phyloP scores from a whole-genome alignment of 345 rosid species.

The Acer negundo region DNA sequence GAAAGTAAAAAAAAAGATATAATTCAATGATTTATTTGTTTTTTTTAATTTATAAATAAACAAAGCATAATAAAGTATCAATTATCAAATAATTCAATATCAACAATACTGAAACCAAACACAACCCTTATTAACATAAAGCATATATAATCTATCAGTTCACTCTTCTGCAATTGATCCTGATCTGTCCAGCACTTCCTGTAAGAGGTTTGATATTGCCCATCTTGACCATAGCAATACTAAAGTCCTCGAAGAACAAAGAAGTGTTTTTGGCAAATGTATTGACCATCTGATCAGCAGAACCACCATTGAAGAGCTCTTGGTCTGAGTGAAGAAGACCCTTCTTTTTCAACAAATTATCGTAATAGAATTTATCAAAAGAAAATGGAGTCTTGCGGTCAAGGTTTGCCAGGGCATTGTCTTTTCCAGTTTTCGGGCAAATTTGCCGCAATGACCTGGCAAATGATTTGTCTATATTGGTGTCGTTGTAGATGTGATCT shows the following conservation, averaged over 20 bases:
- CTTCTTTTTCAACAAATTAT: slow-evolving; percentile 30
- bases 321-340: slow-evolving; percentile 50
- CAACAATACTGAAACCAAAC: no score
- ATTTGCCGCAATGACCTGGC: slow-evolving; percentile 13
- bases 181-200: slow-evolving; percentile 39
- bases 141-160: slow-evolving; percentile 12
- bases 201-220: slow-evolving; percentile 45
- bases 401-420: slow-evolving; percentile 18
- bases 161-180: slow-evolving; percentile 38
- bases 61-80: no score
- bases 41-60: no score
- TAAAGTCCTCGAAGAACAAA: slow-evolving; percentile 37
- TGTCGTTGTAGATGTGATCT: slow-evolving; percentile 33
- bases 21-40: no score
- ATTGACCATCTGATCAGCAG: slow-evolving; percentile 27
- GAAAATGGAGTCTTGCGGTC: slow-evolving; percentile 25
- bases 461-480: slow-evolving; percentile 30
- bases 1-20: no score
- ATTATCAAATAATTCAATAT: no score
- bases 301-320: slow-evolving; percentile 37
- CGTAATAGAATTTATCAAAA: slow-evolving; percentile 37
- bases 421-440: slow-evolving; percentile 33
- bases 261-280: slow-evolving; percentile 21
- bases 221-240: slow-evolving; percentile 40
- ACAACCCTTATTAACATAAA: neutral